These are phyloP conservation scores for Mentha longifolia DNA, from an alignment of 257 asterid species.

Conservation along the genomic window DNA sequence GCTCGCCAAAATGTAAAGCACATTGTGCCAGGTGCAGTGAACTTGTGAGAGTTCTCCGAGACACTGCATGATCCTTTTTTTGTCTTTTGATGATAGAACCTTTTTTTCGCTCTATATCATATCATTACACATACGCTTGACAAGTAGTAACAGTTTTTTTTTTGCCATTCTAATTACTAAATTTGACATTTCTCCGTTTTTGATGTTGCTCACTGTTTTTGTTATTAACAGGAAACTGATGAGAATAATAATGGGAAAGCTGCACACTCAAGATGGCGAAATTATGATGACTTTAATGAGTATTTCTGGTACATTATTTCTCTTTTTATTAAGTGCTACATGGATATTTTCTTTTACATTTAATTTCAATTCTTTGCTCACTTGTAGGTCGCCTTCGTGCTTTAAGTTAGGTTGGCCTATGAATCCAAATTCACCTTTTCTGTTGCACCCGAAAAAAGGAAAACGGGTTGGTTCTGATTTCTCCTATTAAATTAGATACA, in stretches of 20 bases:
- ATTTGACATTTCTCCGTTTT: slow-evolving; percentile 15
- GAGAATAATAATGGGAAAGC: slow-evolving; percentile 83
- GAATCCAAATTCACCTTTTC: slow-evolving; percentile 68
- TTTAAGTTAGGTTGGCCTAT: slow-evolving; percentile 90
- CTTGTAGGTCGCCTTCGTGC: slow-evolving; percentile 88
- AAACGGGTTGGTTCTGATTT: slow-evolving; percentile 74
- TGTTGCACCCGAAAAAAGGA: slow-evolving; percentile 61
- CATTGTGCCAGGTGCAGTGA: slow-evolving; percentile 4
- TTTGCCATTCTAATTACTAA: neutral
- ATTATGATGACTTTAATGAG: slow-evolving; percentile 96
- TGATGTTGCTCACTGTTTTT: slow-evolving; percentile 12
- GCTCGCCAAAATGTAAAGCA: slow-evolving; percentile 18
- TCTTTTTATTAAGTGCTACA: slow-evolving; percentile 13
- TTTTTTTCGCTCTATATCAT: neutral
- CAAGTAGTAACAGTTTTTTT: slow-evolving; percentile 20
- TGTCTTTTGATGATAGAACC: neutral
- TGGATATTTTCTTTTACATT: slow-evolving; percentile 17
- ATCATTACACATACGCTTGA: neutral
- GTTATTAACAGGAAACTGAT: slow-evolving; percentile 69
- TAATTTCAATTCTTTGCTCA: slow-evolving; percentile 19
- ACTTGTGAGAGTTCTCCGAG: neutral
- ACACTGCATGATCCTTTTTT: neutral
- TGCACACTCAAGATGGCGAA: slow-evolving; percentile 95
- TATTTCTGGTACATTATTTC: slow-evolving; percentile 72
- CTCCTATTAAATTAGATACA: slow-evolving; percentile 2